Conservation (phyloP, 495 filamentous ascomycete genomes). For the Penicillium herquei region DNA sequence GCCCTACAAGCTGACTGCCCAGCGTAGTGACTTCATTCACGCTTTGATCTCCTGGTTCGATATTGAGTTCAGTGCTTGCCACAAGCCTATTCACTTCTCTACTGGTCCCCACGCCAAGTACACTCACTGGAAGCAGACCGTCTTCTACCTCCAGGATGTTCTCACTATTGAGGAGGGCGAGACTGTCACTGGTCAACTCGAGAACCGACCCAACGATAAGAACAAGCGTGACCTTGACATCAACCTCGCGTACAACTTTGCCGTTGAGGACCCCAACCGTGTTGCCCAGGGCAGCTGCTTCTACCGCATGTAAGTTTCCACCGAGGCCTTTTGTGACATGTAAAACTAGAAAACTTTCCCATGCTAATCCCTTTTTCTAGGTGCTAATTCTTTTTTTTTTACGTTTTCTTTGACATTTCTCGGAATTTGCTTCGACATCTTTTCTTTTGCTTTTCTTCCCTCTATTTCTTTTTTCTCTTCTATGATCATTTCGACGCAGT, state of each 20-base stretch:
- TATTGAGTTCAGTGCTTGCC: constrained; percentile 94
- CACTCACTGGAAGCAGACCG: constrained; percentile 94
- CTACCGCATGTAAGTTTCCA: constrained; percentile 78
- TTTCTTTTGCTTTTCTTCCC: constrained; percentile 14
- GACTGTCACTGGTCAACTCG: constrained; percentile 65
- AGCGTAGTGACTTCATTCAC: constrained; percentile 88
- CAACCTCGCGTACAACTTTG: constrained; percentile 75
- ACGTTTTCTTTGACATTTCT: background rate
- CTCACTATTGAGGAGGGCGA: constrained; percentile 81
- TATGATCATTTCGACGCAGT: constrained; percentile 20
- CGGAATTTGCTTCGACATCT: no score
- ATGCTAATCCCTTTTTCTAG: constrained; percentile 17
- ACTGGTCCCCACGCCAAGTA: constrained; percentile 89
- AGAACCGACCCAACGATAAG: constrained; percentile 86
- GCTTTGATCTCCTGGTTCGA: constrained; percentile 98
- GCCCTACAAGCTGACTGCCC: constrained; percentile 66
- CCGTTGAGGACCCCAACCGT: constrained; percentile 68
- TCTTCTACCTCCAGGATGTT: constrained; percentile 83
- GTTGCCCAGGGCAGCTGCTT: constrained; percentile 65
- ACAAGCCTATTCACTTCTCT: constrained; percentile 80
- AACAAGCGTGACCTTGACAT: constrained; percentile 96
- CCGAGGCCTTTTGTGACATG: no score
- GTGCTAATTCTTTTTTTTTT: constrained; percentile 41
- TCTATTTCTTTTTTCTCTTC: constrained; percentile 13
- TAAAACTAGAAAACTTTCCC: no score